Conservation (phyloP, 2,329 filamentous ascomycete species). For the Fonsecaea pedrosoi region DNA sequence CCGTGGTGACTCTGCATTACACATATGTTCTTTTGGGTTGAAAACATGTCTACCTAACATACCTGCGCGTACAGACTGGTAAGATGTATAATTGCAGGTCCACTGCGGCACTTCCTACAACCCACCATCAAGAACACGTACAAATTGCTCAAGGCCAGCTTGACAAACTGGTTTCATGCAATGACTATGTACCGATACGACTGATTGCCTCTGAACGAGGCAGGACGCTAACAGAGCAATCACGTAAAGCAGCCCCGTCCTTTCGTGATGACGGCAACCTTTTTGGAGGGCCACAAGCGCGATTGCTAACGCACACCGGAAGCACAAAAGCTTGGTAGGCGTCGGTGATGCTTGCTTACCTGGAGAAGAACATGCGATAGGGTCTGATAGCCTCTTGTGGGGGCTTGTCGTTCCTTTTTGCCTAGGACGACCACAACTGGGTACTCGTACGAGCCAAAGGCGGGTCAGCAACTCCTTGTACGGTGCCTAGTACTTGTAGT, state of each 20-base stretch:
- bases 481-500: too few relatives aligned
- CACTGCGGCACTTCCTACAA: neutral
- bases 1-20: neutral
- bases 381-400: neutral
- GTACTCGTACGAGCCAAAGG: too few relatives aligned
- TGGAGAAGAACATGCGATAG: neutral
- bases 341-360: neutral
- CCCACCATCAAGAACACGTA: neutral
- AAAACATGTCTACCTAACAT: neutral
- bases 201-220: neutral
- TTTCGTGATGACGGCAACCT: constrained; percentile 9
- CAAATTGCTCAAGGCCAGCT: neutral
- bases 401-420: neutral
- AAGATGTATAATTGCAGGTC: neutral
- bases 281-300: constrained; percentile 5
- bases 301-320: neutral
- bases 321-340: constrained; percentile 5
- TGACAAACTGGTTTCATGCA: neutral
- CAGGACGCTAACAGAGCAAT: neutral
- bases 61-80: too few relatives aligned
- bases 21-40: neutral
- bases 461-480: too few relatives aligned
- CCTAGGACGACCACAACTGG: too few relatives aligned
- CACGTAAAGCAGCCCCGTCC: neutral
- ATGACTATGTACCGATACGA: too few relatives aligned